phyloP scores from a whole-genome alignment of 2,329 filamentous ascomycete genomes.

The Penicillium sp. region DNA sequence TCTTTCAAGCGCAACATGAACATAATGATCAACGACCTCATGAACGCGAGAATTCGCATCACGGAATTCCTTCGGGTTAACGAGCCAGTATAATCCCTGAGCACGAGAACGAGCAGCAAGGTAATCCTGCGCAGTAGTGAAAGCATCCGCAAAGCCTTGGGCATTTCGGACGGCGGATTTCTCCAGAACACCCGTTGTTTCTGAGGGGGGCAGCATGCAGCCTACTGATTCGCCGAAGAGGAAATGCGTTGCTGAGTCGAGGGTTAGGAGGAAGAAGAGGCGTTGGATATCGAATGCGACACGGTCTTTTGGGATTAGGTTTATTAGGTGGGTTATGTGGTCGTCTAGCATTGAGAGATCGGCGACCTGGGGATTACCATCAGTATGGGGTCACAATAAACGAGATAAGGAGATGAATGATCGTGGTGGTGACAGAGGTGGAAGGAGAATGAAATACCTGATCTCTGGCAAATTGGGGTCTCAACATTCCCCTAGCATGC shows the following conservation, averaged over 20 bases:
- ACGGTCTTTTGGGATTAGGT: conserved; percentile 56
- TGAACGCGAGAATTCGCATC: conserved; percentile 48
- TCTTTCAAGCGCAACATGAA: conserved; percentile 47
- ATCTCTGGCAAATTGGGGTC: conserved; percentile 85
- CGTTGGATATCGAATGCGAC: conserved; percentile 70
- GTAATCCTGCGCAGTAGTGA: conserved; percentile 40
- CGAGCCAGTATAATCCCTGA: conserved; percentile 42
- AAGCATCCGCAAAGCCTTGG: conserved; percentile 42
- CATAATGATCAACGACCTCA: conserved; percentile 56
- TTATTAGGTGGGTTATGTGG: conserved; percentile 73
- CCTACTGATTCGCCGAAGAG: conserved; percentile 77
- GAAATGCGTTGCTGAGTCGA: conserved; percentile 87
- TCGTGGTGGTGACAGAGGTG: conserved; percentile 44
- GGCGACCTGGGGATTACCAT: conserved; percentile 28
- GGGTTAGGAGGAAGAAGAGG: conserved; percentile 78
- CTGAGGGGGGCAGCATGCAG: conserved; percentile 45
- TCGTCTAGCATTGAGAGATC: conserved; percentile 81
- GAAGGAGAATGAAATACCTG: conserved; percentile 56
- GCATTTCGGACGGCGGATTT: conserved; percentile 37
- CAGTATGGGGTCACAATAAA: not conserved
- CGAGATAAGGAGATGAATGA: not conserved
- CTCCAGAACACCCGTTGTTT: conserved; percentile 56
- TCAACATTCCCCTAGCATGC: conserved; percentile 74
- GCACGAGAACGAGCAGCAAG: conserved; percentile 35
- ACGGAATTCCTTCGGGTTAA: conserved; percentile 45